These are phyloP conservation scores for Rosa rugosa DNA, from an alignment of 306 rosid species.

Conservation along the genomic window DNA sequence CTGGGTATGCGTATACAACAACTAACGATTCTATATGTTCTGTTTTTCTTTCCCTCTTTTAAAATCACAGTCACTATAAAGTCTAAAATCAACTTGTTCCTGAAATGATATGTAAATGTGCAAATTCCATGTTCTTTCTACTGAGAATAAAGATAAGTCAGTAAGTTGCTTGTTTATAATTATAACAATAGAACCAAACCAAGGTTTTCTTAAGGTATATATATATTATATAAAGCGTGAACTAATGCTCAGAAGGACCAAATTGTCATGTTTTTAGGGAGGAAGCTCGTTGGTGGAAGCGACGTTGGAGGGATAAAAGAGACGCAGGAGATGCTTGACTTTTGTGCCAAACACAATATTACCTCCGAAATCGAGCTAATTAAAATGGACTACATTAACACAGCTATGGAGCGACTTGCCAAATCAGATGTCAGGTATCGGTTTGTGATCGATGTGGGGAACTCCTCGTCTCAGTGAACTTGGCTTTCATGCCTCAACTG, in stretches of 20 bases:
- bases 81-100: not conserved
- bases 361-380: conserved; percentile 78
- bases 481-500: conserved; percentile 1
- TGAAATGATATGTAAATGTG: not conserved
- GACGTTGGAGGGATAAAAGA: conserved; percentile 85
- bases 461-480: conserved; percentile 45
- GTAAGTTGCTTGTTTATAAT: not conserved
- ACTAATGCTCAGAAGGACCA: no score
- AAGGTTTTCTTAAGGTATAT: not conserved
- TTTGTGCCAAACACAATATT: conserved; percentile 71
- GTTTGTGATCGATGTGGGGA: conserved; percentile 80
- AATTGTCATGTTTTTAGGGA: conserved; percentile 31
- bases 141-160: not conserved
- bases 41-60: not conserved
- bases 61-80: not conserved
- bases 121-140: not conserved
- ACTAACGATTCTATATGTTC: not conserved
- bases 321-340: conserved; percentile 96
- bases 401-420: conserved; percentile 75
- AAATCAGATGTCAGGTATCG: conserved; percentile 84
- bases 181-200: not conserved
- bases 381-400: conserved; percentile 59
- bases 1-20: conserved; percentile 42
- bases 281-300: conserved; percentile 89
- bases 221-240: no score